Evolutionary conservation across 108 stramenopile species (phyloP), one percentile per base, ranked within the genome.

Genomic region (Nitzschia sp.): DNA sequence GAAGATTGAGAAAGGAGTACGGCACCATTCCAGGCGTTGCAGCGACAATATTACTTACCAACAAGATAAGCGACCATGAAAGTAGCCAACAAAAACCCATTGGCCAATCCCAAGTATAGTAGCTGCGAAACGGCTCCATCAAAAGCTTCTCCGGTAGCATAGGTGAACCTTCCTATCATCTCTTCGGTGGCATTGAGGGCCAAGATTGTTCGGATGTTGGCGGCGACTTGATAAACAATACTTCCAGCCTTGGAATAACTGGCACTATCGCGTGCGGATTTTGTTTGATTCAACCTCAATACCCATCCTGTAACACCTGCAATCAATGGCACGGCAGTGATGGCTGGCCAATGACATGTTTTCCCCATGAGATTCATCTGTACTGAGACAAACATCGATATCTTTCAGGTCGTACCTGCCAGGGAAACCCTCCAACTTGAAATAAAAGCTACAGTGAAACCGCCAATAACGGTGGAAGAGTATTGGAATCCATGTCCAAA

Each of bases 161-260:
- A n/a, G 12, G 57, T 40, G 69, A 69, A 84, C 26, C 75, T 71
- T 0, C 58, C 58, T 57, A 83, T 70, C 62, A 83, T 67, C 17
- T 48, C 68, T 37, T 71, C 53, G 17, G 63, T 70, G 0, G 83
- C 80, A 51, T 84, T 84, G 51, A 86, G 78, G 8, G 77, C 65
- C 25, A 80, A 58, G 39, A 86, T 61, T 0, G 85, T 86, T 9
- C 79, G 76, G 57, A 86, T 80, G 37, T 55, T 50, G 17, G 69
- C 52, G n/a, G 80, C 79, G 22, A 79, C 65, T 15, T 65, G 53
- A 53, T 76, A 79, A 0, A 82, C 79, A 63, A 82, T 74, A 8
- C 60, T 43, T 41, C 84, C 84, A 0, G 81, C 78, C 19, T 77
- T 72, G 29, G 69, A 69, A 57, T 78, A 82, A 41, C 46, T 53